These are phyloP conservation scores for Alternaria rosae DNA, from an alignment of 2,329 filamentous ascomycete species.

Conservation along the genomic window DNA sequence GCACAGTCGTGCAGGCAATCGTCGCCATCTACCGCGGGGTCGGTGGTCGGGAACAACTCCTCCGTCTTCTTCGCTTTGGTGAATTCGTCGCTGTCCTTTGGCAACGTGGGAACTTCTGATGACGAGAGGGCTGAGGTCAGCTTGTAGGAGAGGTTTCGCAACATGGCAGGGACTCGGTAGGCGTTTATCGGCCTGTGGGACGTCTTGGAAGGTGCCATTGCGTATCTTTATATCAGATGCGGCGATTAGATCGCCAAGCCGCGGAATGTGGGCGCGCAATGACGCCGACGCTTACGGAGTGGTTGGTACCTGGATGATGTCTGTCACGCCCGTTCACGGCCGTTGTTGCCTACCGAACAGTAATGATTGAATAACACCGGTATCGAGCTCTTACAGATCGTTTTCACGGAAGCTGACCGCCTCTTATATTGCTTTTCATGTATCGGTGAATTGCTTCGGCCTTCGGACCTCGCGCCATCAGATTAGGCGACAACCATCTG, in stretches of 20 bases:
- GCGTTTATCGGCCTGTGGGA: slow-evolving; percentile 36
- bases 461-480: background rate
- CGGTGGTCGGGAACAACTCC: slow-evolving; percentile 75
- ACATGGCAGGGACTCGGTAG: slow-evolving; percentile 48
- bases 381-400: background rate
- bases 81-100: slow-evolving; percentile 53
- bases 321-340: background rate
- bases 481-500: background rate
- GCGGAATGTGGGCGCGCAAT: slow-evolving; percentile 38
- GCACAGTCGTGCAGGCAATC: slow-evolving; percentile 89
- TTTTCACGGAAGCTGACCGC: background rate
- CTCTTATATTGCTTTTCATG: background rate
- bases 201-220: slow-evolving; percentile 31
- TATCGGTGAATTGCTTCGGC: slow-evolving; percentile 5
- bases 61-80: slow-evolving; percentile 55
- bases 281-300: slow-evolving; percentile 16
- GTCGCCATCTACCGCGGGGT: slow-evolving; percentile 81
- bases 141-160: slow-evolving; percentile 50
- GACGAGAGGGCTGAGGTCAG: slow-evolving; percentile 42
- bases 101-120: slow-evolving; percentile 36
- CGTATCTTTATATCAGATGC: slow-evolving; percentile 42
- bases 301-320: slow-evolving; percentile 1
- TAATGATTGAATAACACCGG: background rate
- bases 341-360: background rate
- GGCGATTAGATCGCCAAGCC: slow-evolving; percentile 49